A percentile compares a stretch with the other conserved stretches of the same genome.
phyloP scores from a whole-genome alignment of 2,329 filamentous ascomycete genomes.

The Cordyceps cicadae region DNA sequence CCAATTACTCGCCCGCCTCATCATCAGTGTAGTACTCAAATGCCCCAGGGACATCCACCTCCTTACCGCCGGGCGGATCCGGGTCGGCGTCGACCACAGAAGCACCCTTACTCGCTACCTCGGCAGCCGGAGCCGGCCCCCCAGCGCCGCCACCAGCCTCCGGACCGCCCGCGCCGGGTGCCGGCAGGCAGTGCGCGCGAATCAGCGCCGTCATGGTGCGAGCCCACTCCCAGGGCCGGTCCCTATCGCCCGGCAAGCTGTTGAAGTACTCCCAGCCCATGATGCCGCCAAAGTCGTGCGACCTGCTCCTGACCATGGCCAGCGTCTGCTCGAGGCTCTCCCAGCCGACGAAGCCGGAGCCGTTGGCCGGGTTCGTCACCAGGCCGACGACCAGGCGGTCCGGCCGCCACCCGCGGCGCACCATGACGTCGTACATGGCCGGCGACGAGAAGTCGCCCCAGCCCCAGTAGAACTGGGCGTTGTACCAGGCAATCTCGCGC shows the following conservation, averaged over 20 bases:
- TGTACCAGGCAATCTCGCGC: slow-evolving; percentile 71
- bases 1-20: background rate
- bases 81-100: slow-evolving; percentile 18
- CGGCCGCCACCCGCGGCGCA: slow-evolving; percentile 60
- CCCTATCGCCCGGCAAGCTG: slow-evolving; percentile 54
- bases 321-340: slow-evolving; percentile 39
- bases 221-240: slow-evolving; percentile 71
- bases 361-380: slow-evolving; percentile 70
- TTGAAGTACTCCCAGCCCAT: slow-evolving; percentile 98
- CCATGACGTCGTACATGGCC: slow-evolving; percentile 40
- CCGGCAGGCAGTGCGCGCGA: slow-evolving; percentile 22
- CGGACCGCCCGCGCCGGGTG: background rate
- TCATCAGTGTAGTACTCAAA: slow-evolving; percentile 30
- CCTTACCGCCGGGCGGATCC: slow-evolving; percentile 18
- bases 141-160: slow-evolving; percentile 5
- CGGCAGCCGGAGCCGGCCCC: background rate
- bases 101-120: background rate
- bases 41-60: slow-evolving; percentile 20
- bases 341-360: slow-evolving; percentile 43
- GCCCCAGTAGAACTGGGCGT: slow-evolving; percentile 87
- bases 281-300: slow-evolving; percentile 70
- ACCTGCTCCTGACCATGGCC: slow-evolving; percentile 34
- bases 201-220: slow-evolving; percentile 49
- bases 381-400: slow-evolving; percentile 71
- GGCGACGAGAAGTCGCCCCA: slow-evolving; percentile 56